Evolutionary conservation across 176 grass and related monocot genomes (phyloP).

Genomic region (Bothriochloa decipiens): DNA sequence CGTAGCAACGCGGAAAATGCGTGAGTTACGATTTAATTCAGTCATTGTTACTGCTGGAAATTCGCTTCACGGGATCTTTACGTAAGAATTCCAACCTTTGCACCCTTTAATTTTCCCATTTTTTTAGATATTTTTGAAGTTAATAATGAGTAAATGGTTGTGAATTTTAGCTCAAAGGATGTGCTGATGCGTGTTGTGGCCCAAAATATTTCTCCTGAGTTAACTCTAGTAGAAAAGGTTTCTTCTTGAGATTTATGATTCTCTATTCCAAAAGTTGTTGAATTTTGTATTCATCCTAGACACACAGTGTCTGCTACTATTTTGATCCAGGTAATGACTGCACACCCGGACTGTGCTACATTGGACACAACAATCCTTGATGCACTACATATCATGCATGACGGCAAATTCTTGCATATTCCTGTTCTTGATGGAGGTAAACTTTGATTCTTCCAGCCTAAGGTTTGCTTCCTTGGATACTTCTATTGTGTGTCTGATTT

Average conservation of each 20-base stretch:
- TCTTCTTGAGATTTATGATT: conserved; percentile 30
- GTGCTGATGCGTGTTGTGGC: conserved; percentile 95
- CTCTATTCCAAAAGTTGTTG: conserved; percentile 15
- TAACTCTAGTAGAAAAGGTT: conserved; percentile 98
- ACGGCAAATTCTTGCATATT: conserved; percentile 97
- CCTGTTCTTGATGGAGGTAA: conserved; percentile 93
- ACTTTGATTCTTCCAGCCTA: conserved; percentile 8
- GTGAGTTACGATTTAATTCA: conserved; percentile 76
- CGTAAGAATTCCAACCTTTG: conserved; percentile 53
- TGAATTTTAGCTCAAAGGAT: conserved; percentile 88
- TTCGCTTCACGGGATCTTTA: conserved; percentile 81
- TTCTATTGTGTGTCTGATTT: conserved; percentile 33
- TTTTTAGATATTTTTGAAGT: conserved; percentile 8
- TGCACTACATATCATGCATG: conserved; percentile 89
- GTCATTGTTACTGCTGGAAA: conserved; percentile 77
- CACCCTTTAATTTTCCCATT: not conserved
- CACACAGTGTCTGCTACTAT: conserved; percentile 32
- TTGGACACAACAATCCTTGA: conserved; percentile 91
- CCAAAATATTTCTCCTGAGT: conserved; percentile 84
- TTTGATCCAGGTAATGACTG: conserved; percentile 82
- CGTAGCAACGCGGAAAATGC: conserved; percentile 87
- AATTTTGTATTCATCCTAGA: conserved; percentile 33
- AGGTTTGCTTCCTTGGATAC: not conserved
- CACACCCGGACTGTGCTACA: conserved; percentile 77
- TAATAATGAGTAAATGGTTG: conserved; percentile 31